A percentile compares a stretch with the other conserved stretches of the same genome.
phyloP scores from a whole-genome alignment of 2,329 filamentous ascomycete species.

The Ceratocystis lukuohia region DNA sequence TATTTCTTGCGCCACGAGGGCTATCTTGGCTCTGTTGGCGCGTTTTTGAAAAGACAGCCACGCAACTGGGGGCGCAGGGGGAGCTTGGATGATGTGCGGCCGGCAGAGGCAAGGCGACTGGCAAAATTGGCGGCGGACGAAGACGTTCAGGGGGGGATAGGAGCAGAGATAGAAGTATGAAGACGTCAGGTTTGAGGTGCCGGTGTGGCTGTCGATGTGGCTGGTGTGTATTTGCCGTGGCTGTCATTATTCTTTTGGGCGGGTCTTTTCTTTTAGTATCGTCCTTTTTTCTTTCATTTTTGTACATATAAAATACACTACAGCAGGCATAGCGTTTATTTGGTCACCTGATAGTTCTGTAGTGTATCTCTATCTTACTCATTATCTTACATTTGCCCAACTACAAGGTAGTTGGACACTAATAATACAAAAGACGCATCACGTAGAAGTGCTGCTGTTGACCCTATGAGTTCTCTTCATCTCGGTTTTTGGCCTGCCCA shows the following conservation, averaged over 20 bases:
- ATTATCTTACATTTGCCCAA: neutral
- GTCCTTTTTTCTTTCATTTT: neutral
- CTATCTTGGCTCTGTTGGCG: constrained; percentile 85
- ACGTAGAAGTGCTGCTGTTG: too few species aligned
- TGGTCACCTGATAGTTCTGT: neutral
- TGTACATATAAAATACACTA: constrained; percentile 8
- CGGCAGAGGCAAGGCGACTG: constrained; percentile 25
- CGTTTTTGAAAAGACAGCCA: constrained; percentile 83
- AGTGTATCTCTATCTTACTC: neutral
- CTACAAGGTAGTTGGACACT: neutral
- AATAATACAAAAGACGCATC: neutral
- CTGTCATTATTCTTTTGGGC: neutral
- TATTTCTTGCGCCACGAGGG: constrained; percentile 94
- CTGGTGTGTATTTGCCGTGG: neutral
- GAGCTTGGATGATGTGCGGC: constrained; percentile 48
- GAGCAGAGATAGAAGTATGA: neutral
- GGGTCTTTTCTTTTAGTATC: neutral
- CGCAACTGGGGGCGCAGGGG: constrained; percentile 78
- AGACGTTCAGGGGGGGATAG: neutral
- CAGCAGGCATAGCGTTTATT: constrained; percentile 7
- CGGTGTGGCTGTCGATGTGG: neutral
- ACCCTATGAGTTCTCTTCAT: neutral
- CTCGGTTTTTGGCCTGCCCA: neutral
- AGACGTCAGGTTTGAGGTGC: neutral
- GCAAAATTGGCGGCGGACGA: constrained; percentile 16